Base-by-base conservation (phyloP, 768 basidiomycete genomes). In the Suillus americanus region DNA sequence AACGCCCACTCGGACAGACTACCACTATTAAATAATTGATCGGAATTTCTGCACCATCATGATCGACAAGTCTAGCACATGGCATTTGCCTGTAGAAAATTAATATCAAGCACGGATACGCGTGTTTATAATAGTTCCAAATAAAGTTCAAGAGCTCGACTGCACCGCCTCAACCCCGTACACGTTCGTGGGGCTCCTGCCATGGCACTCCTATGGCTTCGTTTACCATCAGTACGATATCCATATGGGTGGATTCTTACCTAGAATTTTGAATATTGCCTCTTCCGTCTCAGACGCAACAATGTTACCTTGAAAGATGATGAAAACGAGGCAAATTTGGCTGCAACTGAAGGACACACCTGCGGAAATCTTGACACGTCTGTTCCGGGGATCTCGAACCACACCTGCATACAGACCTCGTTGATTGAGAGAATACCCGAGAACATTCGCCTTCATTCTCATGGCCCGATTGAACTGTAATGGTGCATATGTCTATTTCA, bases 351-450 rank as follows among this genome's bases (percentile, higher is more conserved):
- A 23, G 25, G n/a, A 70, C 79, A 40, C 61, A 88, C 92, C 92
- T 64, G 78, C 72, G 68, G 82, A 85, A 14, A 86, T 72, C 71
- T 92, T 90, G 65, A 89, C 81, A 46, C 81, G 79, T 45, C 84
- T 77, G 68, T 91, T 82, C 37, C 81, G 81, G 18, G 86, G 86
- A 72, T 92, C 89, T 13, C 95, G 85, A 18, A 92, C 74, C 38
- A 95, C 89, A 0, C 86, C 89, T 7, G 78, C 81, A 69, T 82
- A 95, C 6, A 98, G 76, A 0, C 95, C 95, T 54, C 86, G 84
- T 74, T 98, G 95, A 69, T 98, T 97, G 54, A 98, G 81, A 14
- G 90, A 91, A 75, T 88, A 94, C 0, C 94, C 93, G 73, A 89
- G 83, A 55, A 83, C 86, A 67, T 85, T 86, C 3, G 96, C 96